A percentile compares a stretch with the other conserved stretches of the same genome.
Conservation (phyloP, 768 basidiomycete species). For the Lactarius evosmus region DNA sequence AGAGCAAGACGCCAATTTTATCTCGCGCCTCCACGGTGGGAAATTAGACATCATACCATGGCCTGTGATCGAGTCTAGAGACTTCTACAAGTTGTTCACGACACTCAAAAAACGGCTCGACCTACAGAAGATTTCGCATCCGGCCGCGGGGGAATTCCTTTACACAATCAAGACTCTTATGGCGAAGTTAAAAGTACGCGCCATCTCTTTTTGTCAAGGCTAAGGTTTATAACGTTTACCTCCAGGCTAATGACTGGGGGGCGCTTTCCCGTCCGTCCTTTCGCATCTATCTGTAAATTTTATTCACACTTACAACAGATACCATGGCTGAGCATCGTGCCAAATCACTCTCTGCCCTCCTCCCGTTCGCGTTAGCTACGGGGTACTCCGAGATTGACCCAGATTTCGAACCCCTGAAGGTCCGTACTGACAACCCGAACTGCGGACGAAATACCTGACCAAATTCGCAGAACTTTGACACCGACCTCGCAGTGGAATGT, state of each 20-base stretch:
- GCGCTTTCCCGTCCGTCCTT: constrained; percentile 52
- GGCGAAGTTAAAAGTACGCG: constrained; percentile 58
- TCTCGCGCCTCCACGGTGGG: constrained; percentile 55
- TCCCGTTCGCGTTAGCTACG: constrained; percentile 47
- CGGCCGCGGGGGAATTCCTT: constrained; percentile 51
- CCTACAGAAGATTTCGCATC: constrained; percentile 47
- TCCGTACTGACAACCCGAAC: constrained; percentile 24
- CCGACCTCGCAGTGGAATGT: constrained; percentile 40
- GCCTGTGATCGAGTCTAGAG: constrained; percentile 60
- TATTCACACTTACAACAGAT: constrained; percentile 35
- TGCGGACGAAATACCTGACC: neutral
- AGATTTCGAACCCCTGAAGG: constrained; percentile 50
- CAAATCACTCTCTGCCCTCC: constrained; percentile 36
- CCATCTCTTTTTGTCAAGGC: neutral
- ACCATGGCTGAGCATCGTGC: constrained; percentile 49
- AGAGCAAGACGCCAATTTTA: constrained; percentile 61
- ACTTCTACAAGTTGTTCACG: constrained; percentile 55
- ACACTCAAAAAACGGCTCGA: constrained; percentile 47
- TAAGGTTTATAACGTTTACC: neutral
- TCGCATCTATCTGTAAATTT: neutral
- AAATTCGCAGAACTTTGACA: constrained; percentile 48
- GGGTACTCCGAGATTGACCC: constrained; percentile 48
- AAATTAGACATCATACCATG: constrained; percentile 58
- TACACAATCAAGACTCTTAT: constrained; percentile 59
- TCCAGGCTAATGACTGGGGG: constrained; percentile 66